phyloP scores from a whole-genome alignment of 257 asterid species.

The Solanum clarkiae region DNA sequence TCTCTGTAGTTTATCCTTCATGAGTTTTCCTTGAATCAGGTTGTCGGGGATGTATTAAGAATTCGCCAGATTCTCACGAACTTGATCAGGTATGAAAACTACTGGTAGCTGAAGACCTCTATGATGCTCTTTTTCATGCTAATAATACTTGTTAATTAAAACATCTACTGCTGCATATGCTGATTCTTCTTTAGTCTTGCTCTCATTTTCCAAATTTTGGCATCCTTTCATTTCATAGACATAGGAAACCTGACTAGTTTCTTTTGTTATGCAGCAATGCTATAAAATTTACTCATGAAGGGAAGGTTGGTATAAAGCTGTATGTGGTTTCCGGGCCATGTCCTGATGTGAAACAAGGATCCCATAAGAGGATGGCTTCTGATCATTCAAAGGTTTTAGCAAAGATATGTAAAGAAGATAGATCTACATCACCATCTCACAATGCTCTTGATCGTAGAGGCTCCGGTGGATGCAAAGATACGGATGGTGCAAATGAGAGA shows the following conservation, averaged over 20 bases:
- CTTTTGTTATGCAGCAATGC: constrained; percentile 49
- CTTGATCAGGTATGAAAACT: constrained; percentile 56
- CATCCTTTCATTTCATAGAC: neutral
- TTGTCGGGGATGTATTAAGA: constrained; percentile 75
- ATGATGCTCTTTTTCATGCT: neutral
- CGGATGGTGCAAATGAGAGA: constrained; percentile 4
- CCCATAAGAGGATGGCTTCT: constrained; percentile 4
- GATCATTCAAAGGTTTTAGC: constrained; percentile 8
- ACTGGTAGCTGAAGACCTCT: neutral
- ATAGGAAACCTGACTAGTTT: neutral
- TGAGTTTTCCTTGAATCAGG: constrained; percentile 28
- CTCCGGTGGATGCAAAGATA: neutral
- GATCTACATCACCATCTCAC: constrained; percentile 12
- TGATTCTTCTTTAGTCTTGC: neutral
- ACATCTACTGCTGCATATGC: neutral
- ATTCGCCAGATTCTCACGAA: constrained; percentile 91
- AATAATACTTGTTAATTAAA: neutral
- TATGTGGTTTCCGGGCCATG: constrained; percentile 48
- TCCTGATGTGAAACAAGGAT: constrained; percentile 12
- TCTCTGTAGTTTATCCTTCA: neutral
- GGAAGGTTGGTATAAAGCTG: constrained; percentile 74
- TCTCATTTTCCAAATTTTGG: neutral
- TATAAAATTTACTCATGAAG: constrained; percentile 85
- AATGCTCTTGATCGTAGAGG: neutral
- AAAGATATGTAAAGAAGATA: constrained; percentile 14